Evolutionary conservation across 75 land plant genomes (phyloP), one percentile per base, ranked within the genome.

Genomic region (Isoetes taiwanensis): DNA sequence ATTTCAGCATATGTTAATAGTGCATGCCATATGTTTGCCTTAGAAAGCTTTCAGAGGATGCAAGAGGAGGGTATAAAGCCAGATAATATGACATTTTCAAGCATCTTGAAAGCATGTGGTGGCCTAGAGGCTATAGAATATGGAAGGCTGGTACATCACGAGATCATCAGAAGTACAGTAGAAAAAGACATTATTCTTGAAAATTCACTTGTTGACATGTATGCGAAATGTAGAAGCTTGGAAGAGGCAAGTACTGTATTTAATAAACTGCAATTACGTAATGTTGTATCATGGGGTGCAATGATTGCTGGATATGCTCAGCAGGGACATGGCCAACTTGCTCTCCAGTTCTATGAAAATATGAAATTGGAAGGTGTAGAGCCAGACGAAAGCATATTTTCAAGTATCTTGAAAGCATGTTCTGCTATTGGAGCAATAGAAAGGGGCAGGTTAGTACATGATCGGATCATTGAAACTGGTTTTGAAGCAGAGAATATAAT

Each of bases 201-300:
- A 14, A 76, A 76, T 60, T 50, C 76, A 1, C 63, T 83, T 17
- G 65, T 80, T 19, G 78, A 80, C 58, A 72, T 83, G 83, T 80
- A 80, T 75, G 74, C 78, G 3, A 77, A 80, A 37, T 83, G 83
- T 61, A 75, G 83, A 1, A 46, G 68, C 16, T 41, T 80, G n/a
- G 76, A 72, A n/a, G 66, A 52, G 53, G 83, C 80, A 0, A 16
- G 52, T 2, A 38, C 34, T 31, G 58, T 66, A 32, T 76, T 76
- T 42, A 26, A 34, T 9, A 39, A 28, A 25, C 56, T 72, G 65
- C 32, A 28, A 14, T 37, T 35, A 8, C 66, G 21, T 26, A 46
- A 42, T 56, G 64, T 71, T 25, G 40, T 76, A 33, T 71, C 75
- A 24, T 76, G 78, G 78, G 72, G 64, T 6, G 43, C 70, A 3